Evolutionary conservation across 306 rosid genomes (phyloP).

Genomic region (Cyamopsis tetragonoloba): DNA sequence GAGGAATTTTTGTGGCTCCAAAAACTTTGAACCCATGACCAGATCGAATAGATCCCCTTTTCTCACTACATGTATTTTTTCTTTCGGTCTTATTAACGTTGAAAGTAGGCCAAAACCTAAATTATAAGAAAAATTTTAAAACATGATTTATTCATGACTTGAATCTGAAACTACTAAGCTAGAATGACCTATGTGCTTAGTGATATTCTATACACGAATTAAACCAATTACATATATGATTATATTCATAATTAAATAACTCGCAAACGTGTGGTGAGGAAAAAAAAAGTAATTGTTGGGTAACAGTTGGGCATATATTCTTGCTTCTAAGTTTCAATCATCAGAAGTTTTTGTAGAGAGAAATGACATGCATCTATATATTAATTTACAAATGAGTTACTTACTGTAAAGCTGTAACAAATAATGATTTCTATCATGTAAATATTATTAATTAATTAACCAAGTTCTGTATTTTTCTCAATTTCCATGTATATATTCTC

Average conservation of each 20-base stretch:
- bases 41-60: too few species aligned
- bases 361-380: not conserved
- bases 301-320: slow-evolving; percentile 6
- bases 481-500: slow-evolving; percentile 24
- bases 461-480: not conserved
- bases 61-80: too few species aligned
- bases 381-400: not conserved
- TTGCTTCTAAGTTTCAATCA: slow-evolving; percentile 13
- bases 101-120: too few species aligned
- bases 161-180: too few species aligned
- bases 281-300: not conserved
- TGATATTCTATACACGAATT: too few species aligned
- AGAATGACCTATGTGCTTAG: too few species aligned
- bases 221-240: not conserved
- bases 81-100: too few species aligned
- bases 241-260: not conserved
- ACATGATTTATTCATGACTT: too few species aligned
- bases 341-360: not conserved
- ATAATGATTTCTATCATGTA: not conserved
- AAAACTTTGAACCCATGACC: too few species aligned
- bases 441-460: not conserved
- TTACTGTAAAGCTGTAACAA: slow-evolving; percentile 12
- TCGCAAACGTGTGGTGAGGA: not conserved
- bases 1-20: too few species aligned
- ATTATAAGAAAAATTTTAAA: too few species aligned